A percentile compares a stretch with the other conserved stretches of the same genome.
Conservation (phyloP, 1,139 yeast species). For the Ashbya aceris region DNA sequence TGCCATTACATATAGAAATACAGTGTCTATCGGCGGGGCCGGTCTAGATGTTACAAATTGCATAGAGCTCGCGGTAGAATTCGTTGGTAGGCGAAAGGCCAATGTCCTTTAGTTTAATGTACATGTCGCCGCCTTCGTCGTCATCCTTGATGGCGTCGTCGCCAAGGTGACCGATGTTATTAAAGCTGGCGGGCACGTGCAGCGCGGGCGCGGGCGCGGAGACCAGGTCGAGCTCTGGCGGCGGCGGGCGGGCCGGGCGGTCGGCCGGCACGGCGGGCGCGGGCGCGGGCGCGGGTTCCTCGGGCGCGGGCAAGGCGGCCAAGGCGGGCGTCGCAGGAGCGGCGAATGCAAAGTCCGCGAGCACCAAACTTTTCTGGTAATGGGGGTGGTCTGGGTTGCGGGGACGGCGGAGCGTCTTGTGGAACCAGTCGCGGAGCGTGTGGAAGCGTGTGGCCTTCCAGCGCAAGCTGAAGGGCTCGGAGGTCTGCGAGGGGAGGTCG, state of each 20-base stretch:
- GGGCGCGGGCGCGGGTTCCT: neutral
- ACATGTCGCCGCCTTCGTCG: slow-evolving; percentile 1
- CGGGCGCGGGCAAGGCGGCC: neutral
- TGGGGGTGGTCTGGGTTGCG: neutral
- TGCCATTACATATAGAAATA: too few relatives aligned
- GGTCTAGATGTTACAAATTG: slow-evolving; percentile 2
- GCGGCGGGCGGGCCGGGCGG: neutral
- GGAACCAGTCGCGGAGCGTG: slow-evolving; percentile 2
- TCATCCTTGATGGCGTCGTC: slow-evolving; percentile 3
- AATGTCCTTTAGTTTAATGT: slow-evolving; percentile 3
- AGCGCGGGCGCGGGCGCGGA: neutral
- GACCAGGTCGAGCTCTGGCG: slow-evolving; percentile 1
- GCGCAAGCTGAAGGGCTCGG: neutral
- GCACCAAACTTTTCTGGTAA: slow-evolving; percentile 1
- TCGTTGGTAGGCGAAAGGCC: slow-evolving; percentile 4
- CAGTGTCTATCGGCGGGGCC: neutral
- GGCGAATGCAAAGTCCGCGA: slow-evolving; percentile 1
- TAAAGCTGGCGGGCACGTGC: slow-evolving; percentile 2
- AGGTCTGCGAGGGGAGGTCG: neutral
- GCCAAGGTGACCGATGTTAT: slow-evolving; percentile 1
- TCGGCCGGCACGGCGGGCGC: neutral
- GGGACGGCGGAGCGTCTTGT: slow-evolving; percentile 1
- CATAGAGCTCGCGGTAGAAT: slow-evolving; percentile 4
- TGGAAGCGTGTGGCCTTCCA: neutral
- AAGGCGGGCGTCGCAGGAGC: neutral